Evolutionary conservation across 352 stramenopile species (phyloP).

Genomic region (Phytopythium chamaehyphon): DNA sequence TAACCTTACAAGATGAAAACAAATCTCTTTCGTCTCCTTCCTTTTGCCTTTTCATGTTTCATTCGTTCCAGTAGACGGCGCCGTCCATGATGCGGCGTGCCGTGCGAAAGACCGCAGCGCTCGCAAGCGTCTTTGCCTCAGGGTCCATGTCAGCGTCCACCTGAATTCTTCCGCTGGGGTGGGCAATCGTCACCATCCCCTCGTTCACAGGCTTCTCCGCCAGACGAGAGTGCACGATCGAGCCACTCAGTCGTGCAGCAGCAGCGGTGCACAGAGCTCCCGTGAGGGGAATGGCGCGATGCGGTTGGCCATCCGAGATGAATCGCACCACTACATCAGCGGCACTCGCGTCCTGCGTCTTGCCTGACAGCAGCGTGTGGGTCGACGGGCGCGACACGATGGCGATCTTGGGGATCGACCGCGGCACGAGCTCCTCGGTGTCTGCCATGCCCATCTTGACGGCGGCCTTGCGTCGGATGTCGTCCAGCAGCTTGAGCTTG

Average conservation of each 20-base stretch:
- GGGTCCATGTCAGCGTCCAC: constrained; percentile 3
- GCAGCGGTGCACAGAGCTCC: constrained; percentile 1
- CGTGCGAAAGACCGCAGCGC: constrained; percentile 2
- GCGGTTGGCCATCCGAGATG: constrained; percentile 5
- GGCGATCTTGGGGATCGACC: constrained; percentile 5
- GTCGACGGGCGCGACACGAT: constrained; percentile 4
- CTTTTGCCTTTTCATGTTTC: not conserved
- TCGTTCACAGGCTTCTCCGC: not conserved
- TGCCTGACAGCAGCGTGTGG: constrained; percentile 4
- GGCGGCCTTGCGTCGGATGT: not conserved
- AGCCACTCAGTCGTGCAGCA: not conserved
- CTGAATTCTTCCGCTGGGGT: constrained; percentile 4
- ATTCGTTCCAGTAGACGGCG: constrained; percentile 6
- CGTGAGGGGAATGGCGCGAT: constrained; percentile 5
- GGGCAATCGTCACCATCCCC: constrained; percentile 2
- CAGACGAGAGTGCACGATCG: not conserved
- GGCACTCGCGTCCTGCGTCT: constrained; percentile 2
- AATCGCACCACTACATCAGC: constrained; percentile 4
- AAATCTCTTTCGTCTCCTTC: not conserved
- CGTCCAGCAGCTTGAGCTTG: constrained; percentile 2
- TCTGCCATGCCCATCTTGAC: constrained; percentile 3
- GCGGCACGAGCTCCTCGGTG: not conserved
- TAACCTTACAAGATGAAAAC: not conserved
- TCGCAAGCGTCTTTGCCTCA: not conserved
- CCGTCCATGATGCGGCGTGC: constrained; percentile 6